phyloP scores from a whole-genome alignment of 148 eudicot genomes.

The Spergularia marina region DNA sequence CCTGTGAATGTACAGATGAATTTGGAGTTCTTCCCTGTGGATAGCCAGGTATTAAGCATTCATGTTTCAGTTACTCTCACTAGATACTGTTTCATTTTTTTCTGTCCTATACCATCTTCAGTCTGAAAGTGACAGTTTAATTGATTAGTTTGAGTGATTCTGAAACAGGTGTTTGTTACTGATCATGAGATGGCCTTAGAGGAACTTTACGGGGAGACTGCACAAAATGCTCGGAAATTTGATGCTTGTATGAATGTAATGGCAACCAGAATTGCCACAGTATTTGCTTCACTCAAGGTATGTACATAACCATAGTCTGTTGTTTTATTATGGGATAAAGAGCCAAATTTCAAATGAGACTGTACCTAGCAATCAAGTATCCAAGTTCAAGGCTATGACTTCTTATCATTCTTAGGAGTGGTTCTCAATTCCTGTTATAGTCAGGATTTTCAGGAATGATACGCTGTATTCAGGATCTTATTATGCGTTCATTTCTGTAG shows the following conservation, averaged over 20 bases:
- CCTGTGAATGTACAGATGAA: conserved; percentile 71
- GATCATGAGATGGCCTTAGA: conserved; percentile 80
- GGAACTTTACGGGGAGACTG: conserved; percentile 65
- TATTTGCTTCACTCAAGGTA: conserved; percentile 99
- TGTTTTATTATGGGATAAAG: background rate
- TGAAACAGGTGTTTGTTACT: conserved; percentile 62
- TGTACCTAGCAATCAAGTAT: background rate
- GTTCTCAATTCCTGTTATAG: background rate
- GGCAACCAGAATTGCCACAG: conserved; percentile 82
- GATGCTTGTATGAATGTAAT: conserved; percentile 67
- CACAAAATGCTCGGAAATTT: conserved; percentile 61
- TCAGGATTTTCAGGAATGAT: background rate
- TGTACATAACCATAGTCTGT: conserved; percentile 34
- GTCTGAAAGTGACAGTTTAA: background rate
- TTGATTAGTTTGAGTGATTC: conserved; percentile 17
- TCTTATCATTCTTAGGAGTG: conserved; percentile 7
- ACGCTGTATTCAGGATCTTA: conserved; percentile 9
- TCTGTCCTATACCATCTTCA: background rate
- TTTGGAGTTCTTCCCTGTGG: conserved; percentile 88
- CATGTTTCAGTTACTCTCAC: background rate
- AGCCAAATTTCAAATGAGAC: conserved; percentile 8
- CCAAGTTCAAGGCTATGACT: background rate
- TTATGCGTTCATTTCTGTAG: conserved; percentile 36
- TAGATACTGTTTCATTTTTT: background rate
- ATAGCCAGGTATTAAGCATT: conserved; percentile 66